A percentile compares a stretch with the other conserved stretches of the same genome.
phyloP scores from a whole-genome alignment of 2,329 filamentous ascomycete species.

The Aspergillus thermomutatus region DNA sequence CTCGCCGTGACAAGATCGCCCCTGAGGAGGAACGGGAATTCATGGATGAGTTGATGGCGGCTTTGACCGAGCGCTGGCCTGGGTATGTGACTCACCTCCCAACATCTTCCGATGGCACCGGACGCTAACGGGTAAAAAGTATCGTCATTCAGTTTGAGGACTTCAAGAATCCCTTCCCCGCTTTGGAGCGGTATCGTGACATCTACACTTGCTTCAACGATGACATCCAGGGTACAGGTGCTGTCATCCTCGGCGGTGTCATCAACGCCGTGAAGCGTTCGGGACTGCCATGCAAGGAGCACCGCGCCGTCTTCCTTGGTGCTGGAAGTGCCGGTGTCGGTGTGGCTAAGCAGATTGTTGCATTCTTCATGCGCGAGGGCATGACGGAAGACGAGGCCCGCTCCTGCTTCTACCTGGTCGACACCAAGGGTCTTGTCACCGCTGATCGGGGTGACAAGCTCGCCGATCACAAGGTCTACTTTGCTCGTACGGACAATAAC shows the following conservation, averaged over 20 bases:
- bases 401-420: constrained; percentile 94
- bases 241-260: constrained; percentile 84
- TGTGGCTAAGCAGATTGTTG: constrained; percentile 95
- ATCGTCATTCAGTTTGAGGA: constrained; percentile 93
- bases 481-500: constrained; percentile 62
- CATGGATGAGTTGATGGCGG: constrained; percentile 96
- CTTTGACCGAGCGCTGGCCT: constrained; percentile 73
- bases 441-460: constrained; percentile 89
- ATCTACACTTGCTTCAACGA: constrained; percentile 97
- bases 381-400: constrained; percentile 82
- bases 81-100: constrained; percentile 49
- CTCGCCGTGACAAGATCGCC: constrained; percentile 75
- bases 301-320: constrained; percentile 93
- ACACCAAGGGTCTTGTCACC: constrained; percentile 94
- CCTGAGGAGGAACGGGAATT: constrained; percentile 81
- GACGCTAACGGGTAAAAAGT: constrained; percentile 35
- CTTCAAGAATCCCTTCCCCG: constrained; percentile 96
- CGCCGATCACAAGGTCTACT: constrained; percentile 78
- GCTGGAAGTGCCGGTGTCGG: constrained; percentile 94
- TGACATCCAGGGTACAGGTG: constrained; percentile 95
- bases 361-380: constrained; percentile 92
- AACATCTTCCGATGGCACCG: constrained; percentile 10
- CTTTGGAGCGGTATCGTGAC: constrained; percentile 83
- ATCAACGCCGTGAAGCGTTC: constrained; percentile 77
- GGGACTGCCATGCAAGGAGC: constrained; percentile 79